These are phyloP conservation scores for Biscogniauxia sp. DNA, from an alignment of 2,329 filamentous ascomycete species.

Conservation along the genomic window DNA sequence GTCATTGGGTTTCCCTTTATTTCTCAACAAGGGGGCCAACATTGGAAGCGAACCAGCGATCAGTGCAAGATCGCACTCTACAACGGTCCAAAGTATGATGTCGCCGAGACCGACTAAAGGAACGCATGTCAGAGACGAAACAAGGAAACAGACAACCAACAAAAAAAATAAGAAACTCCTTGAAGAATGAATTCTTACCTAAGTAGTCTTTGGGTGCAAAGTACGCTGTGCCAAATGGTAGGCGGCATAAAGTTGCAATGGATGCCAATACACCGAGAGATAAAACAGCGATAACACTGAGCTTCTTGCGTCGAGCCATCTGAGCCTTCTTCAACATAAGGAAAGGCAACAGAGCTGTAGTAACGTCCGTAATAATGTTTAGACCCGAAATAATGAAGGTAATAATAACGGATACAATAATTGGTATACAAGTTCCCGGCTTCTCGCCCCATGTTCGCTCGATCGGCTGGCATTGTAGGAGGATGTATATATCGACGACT, in stretches of 20 bases:
- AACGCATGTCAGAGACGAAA: neutral
- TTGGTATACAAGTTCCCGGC: constrained; percentile 2
- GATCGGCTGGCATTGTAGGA: constrained; percentile 15
- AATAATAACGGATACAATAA: constrained; percentile 7
- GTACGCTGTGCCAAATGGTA: constrained; percentile 2
- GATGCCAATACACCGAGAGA: constrained; percentile 12
- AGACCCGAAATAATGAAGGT: constrained; percentile 17
- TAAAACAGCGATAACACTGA: constrained; percentile 6
- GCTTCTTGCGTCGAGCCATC: constrained; percentile 10
- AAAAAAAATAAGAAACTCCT: neutral
- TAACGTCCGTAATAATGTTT: constrained; percentile 6
- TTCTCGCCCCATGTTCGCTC: constrained; percentile 12
- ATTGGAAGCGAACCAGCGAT: constrained; percentile 17
- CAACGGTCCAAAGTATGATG: constrained; percentile 12
- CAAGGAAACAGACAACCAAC: too few species aligned
- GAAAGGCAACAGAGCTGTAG: constrained; percentile 6
- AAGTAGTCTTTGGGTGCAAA: constrained; percentile 1
- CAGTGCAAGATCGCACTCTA: constrained; percentile 12
- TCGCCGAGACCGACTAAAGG: constrained; percentile 8
- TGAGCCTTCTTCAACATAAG: constrained; percentile 9
- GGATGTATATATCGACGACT: constrained; percentile 9
- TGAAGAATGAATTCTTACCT: neutral
- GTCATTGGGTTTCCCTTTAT: neutral
- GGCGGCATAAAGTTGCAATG: constrained; percentile 10
- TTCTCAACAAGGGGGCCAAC: constrained; percentile 9